Evolutionary conservation across 495 filamentous ascomycete genomes (phyloP), one percentile per base, ranked within the genome.

Genomic region (Aspergillus heteromorphus): DNA sequence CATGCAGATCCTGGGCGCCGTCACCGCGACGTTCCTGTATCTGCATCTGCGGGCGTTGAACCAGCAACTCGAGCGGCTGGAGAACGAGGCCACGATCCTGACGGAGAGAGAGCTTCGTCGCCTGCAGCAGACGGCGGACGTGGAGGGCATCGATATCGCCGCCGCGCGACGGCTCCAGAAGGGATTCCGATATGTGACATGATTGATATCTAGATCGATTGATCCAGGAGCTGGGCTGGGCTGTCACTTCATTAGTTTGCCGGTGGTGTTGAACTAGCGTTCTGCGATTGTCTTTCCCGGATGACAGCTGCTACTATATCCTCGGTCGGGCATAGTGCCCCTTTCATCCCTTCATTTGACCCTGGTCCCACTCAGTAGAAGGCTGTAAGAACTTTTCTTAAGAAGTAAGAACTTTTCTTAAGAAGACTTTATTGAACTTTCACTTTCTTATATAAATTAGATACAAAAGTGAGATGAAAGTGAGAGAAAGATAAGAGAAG

Each of bases 101-200:
- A 69, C 63, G 10, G 71, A 71, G 17, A 70, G 72, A 54, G 74
- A 81, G 25, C 29, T 74, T 45, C 59, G 58, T 52, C 62, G 67
- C 40, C 54, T 81, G 64, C 65, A 76, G 63, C 62, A 66, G 43
- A 76, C 76, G 14, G 78, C 77, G 6, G 75, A 75, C 29, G 48
- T 72, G 23, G 77, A 81, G 58, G 76, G 72, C 0, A 75, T 77
- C 55, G 75, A 77, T 49, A 51, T 79, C 58, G 72, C 67, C 0
- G 66, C 68, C 6, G 77, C 76, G 29, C 61, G 78, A 14, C 63
- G 64, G 49, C 55, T 73, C 58, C 74, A 78, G 56, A 75, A 75
- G 65, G 75, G 76, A 23, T 79, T 75, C 65, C 68, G 77, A 30
- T 81, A 73, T 65, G 66, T 73, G 51, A 48, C 51, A 19, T 54